phyloP scores from a whole-genome alignment of 371 early-diverging fungal genomes.

The Syncephalastrum sp. region DNA sequence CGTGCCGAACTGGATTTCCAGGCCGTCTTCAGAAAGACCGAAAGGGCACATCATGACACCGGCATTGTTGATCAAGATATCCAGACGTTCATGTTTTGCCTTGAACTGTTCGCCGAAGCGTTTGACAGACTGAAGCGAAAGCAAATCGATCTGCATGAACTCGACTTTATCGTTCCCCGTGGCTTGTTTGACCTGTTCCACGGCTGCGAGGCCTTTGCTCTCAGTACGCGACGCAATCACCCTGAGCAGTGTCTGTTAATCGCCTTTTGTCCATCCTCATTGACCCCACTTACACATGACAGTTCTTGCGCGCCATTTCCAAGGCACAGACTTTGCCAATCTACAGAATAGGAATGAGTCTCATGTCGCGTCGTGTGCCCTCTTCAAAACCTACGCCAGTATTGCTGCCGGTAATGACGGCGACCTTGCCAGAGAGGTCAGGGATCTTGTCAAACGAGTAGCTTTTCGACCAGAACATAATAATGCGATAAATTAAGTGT shows the following conservation, averaged over 20 bases:
- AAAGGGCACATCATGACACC: conserved; percentile 74
- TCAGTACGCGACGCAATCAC: conserved; percentile 60
- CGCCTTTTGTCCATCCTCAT: no score
- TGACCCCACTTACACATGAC: conserved; percentile 42
- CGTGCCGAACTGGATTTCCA: conserved; percentile 37
- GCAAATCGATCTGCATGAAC: conserved; percentile 58
- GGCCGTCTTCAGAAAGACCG: conserved; percentile 61
- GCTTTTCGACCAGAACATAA: conserved; percentile 13
- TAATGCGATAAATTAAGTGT: neutral
- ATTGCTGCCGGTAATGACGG: conserved; percentile 75
- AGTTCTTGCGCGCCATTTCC: conserved; percentile 60
- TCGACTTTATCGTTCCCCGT: conserved; percentile 54
- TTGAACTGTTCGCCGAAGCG: conserved; percentile 55
- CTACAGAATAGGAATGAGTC: conserved; percentile 9
- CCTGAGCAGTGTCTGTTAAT: conserved; percentile 7
- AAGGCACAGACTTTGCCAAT: conserved; percentile 61
- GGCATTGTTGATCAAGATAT: conserved; percentile 67
- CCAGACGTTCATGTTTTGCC: conserved; percentile 42
- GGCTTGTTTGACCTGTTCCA: conserved; percentile 51
- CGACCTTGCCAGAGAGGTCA: conserved; percentile 62
- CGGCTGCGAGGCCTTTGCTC: conserved; percentile 41
- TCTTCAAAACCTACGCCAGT: conserved; percentile 44
- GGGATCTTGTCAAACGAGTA: conserved; percentile 52
- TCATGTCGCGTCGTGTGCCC: no score
- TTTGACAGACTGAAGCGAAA: conserved; percentile 51